Evolutionary conservation across 805 yeast species (phyloP).

Genomic region (Pichia membranifaciens): DNA sequence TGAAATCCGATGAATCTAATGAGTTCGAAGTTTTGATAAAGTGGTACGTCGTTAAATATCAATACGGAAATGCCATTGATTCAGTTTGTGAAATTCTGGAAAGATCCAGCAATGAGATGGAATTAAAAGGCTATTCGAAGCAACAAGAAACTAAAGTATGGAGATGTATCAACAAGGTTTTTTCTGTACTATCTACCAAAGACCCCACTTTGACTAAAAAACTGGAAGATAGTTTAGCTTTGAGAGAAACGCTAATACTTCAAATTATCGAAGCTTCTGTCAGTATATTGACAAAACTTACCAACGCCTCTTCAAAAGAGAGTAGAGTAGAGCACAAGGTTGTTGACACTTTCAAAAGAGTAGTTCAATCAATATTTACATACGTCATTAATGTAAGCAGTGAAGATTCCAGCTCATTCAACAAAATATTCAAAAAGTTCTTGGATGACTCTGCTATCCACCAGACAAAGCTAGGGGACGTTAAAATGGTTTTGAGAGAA

Average conservation of each 20-base stretch:
- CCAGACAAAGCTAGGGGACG: constrained; percentile 51
- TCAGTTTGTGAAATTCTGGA: constrained; percentile 20
- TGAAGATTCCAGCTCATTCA: constrained; percentile 36
- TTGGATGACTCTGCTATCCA: constrained; percentile 43
- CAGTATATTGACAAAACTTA: constrained; percentile 28
- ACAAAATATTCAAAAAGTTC: constrained; percentile 49
- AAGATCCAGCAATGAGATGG: constrained; percentile 19
- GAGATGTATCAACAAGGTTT: constrained; percentile 32
- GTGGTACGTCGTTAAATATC: constrained; percentile 25
- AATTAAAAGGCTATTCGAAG: constrained; percentile 12
- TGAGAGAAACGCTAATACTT: constrained; percentile 36
- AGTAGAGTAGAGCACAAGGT: constrained; percentile 8
- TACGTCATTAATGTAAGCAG: constrained; percentile 31
- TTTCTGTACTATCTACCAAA: constrained; percentile 27
- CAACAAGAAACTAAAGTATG: constrained; percentile 29
- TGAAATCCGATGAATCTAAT: constrained; percentile 21
- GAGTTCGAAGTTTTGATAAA: constrained; percentile 32
- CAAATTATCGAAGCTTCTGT: constrained; percentile 36
- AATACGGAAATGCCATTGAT: constrained; percentile 27
- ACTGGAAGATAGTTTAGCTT: constrained; percentile 18
- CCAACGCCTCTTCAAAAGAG: constrained; percentile 4
- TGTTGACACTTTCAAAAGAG: constrained; percentile 33
- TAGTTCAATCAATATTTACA: constrained; percentile 39
- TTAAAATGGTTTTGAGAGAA: constrained; percentile 54
- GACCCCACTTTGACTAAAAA: constrained; percentile 11